Evolutionary conservation across 163 green algal genomes (phyloP).

Genomic region (Prototheca wickerhamii): DNA sequence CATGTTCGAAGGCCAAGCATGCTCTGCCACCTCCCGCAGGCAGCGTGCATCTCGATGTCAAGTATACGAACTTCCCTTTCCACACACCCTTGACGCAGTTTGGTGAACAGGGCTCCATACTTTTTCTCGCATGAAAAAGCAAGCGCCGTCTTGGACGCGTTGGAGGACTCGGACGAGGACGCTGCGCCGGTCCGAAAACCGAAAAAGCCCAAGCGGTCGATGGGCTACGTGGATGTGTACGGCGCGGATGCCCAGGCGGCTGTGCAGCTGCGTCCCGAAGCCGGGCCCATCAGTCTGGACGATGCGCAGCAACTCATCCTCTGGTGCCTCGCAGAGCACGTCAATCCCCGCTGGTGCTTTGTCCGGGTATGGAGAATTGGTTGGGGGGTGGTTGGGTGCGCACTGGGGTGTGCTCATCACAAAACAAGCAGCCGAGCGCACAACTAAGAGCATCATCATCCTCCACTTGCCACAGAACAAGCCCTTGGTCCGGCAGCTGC

Average conservation of each 20-base stretch:
- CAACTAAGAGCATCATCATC: not conserved
- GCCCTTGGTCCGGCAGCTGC: conserved; percentile 32
- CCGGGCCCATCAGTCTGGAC: not conserved
- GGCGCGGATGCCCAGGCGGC: not conserved
- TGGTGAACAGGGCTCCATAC: no score
- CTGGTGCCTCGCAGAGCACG: conserved; percentile 39
- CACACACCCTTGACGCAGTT: no score
- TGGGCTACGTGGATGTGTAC: not conserved
- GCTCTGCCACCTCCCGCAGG: no score
- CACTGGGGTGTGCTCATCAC: not conserved
- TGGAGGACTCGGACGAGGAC: no score
- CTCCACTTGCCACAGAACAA: conserved; percentile 34
- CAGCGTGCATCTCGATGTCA: no score
- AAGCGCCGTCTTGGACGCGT: no score
- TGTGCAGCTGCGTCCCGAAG: not conserved
- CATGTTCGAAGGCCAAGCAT: no score
- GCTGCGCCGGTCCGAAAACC: no score
- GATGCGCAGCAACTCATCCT: conserved; percentile 42
- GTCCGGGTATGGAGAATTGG: conserved; percentile 25
- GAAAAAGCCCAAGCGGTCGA: not conserved
- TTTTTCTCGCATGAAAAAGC: no score
- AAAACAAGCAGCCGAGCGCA: not conserved
- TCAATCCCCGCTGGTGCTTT: conserved; percentile 38
- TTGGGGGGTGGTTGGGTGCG: not conserved
- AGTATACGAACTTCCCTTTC: no score